These are phyloP conservation scores for Ensete ventricosum DNA, from an alignment of 176 grass and related monocot genomes.

Conservation along the genomic window DNA sequence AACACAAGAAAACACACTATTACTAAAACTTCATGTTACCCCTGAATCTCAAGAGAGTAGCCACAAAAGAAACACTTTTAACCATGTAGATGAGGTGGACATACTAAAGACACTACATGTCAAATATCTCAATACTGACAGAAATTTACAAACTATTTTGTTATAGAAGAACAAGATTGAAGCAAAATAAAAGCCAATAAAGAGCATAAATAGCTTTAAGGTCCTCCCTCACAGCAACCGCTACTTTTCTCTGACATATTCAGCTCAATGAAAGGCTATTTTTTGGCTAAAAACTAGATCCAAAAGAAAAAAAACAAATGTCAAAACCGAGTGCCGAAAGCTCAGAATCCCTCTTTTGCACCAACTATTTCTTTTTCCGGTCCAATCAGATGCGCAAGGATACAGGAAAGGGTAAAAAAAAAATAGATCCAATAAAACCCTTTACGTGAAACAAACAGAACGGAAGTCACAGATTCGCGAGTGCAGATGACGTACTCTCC, in stretches of 20 bases:
- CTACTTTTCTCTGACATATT: no score
- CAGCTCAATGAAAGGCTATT: neutral
- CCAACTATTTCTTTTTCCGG: neutral
- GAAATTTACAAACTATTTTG: no score
- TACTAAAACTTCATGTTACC: neutral
- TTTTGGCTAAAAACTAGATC: neutral
- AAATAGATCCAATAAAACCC: neutral
- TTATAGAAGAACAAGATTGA: no score
- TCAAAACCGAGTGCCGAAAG: neutral
- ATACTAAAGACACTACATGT: no score
- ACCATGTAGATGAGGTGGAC: neutral
- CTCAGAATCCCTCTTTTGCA: neutral
- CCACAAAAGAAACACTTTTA: neutral
- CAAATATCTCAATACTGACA: no score
- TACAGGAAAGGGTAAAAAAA: neutral
- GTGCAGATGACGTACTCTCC: conserved; percentile 51
- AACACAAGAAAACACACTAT: neutral
- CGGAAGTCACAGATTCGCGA: conserved; percentile 1
- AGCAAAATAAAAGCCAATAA: no score
- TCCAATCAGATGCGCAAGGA: neutral
- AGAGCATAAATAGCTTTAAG: no score
- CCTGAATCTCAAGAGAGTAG: no score
- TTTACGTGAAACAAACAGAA: conserved; percentile 1
- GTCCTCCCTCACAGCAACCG: no score
- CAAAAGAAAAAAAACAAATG: neutral